phyloP scores from a whole-genome alignment of 768 basidiomycete genomes.

The Rhizopogon vulgaris region DNA sequence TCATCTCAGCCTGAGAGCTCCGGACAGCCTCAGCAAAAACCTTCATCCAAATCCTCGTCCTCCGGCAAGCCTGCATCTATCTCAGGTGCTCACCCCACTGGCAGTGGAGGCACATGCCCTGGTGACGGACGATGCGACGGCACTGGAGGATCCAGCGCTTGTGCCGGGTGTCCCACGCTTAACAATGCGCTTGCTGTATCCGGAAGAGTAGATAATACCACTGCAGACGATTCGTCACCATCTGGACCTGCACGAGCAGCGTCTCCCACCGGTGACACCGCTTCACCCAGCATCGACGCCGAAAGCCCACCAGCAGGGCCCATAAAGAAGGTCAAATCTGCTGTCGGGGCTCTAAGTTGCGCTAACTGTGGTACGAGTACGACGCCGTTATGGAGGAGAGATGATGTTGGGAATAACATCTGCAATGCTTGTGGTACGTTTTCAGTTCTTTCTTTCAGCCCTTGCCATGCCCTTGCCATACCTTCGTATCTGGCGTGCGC shows the following conservation, averaged over 20 bases:
- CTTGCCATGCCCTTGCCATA: constrained; percentile 16
- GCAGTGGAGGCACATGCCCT: constrained; percentile 75
- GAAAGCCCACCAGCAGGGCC: constrained; percentile 22
- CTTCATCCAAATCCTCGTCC: constrained; percentile 18
- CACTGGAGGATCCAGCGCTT: constrained; percentile 88
- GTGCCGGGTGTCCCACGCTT: constrained; percentile 93
- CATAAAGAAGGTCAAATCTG: constrained; percentile 28
- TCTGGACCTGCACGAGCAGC: constrained; percentile 11
- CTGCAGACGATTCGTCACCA: constrained; percentile 15
- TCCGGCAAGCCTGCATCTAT: constrained; percentile 21
- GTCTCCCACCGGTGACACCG: constrained; percentile 27
- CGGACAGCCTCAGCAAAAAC: constrained; percentile 20
- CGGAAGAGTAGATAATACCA: constrained; percentile 30
- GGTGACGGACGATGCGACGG: constrained; percentile 98
- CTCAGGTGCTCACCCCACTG: constrained; percentile 26
- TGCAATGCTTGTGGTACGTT: constrained; percentile 90
- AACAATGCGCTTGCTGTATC: constrained; percentile 70
- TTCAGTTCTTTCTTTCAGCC: constrained; percentile 20
- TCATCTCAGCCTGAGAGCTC: constrained; percentile 21
- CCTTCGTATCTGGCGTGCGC: constrained; percentile 5
- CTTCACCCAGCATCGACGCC: constrained; percentile 27
- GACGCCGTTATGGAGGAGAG: constrained; percentile 85
- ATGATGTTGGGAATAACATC: constrained; percentile 88
- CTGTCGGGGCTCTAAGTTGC: constrained; percentile 75
- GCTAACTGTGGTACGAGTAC: constrained; percentile 87